These are phyloP conservation scores for Petunia axillaris DNA, from an alignment of 257 asterid species.

Conservation along the genomic window DNA sequence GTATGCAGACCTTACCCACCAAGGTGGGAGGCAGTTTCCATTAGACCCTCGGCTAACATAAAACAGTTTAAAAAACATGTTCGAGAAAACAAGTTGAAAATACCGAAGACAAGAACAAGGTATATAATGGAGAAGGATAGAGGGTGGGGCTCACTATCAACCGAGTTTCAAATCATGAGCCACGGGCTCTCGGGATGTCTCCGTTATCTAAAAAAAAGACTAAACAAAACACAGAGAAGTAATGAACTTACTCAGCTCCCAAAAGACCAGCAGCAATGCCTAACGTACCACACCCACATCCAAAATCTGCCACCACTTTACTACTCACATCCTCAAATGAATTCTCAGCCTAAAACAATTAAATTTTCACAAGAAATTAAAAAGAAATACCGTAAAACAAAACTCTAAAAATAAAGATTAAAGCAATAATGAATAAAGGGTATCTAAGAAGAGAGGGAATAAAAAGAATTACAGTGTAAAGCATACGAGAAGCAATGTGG, in stretches of 20 bases:
- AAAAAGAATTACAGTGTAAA: slow-evolving; percentile 61
- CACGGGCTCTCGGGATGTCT: too few relatives aligned
- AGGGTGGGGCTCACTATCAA: too few relatives aligned
- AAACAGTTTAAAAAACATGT: too few relatives aligned
- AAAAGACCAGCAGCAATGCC: slow-evolving; percentile 93
- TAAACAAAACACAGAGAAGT: background rate
- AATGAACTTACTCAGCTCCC: slow-evolving; percentile 72
- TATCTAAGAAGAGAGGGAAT: slow-evolving; percentile 24
- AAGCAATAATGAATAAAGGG: slow-evolving; percentile 14
- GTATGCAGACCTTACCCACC: too few relatives aligned
- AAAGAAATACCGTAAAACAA: slow-evolving; percentile 5
- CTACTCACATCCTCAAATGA: slow-evolving; percentile 81
- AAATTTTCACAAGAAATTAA: background rate
- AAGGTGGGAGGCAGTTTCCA: too few relatives aligned
- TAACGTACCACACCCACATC: slow-evolving; percentile 95
- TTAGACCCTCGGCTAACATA: too few relatives aligned
- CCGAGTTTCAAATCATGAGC: too few relatives aligned
- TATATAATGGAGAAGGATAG: too few relatives aligned
- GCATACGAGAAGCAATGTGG: slow-evolving; percentile 94
- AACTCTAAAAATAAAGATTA: slow-evolving; percentile 5
- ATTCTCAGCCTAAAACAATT: slow-evolving; percentile 73
- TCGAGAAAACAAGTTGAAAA: too few relatives aligned
- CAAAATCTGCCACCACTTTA: slow-evolving; percentile 96
- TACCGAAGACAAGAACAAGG: too few relatives aligned
- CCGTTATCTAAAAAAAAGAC: too few relatives aligned